Conservation (phyloP, 352 stramenopile species). For the Globisporangium sylvaticum region DNA sequence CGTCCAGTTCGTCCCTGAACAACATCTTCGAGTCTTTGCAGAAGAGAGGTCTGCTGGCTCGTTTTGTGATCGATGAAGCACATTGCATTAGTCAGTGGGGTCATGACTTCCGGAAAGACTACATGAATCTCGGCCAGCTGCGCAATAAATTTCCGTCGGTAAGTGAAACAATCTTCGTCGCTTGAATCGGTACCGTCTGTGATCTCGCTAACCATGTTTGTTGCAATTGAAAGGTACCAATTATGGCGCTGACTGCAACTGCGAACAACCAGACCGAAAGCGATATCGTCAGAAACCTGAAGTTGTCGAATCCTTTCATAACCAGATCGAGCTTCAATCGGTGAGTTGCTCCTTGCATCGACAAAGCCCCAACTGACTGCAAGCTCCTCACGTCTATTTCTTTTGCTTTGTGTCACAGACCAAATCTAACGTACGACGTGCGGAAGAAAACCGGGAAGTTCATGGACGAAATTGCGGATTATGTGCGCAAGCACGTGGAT, state of each 20-base stretch:
- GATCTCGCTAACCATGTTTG: neutral
- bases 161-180: neutral
- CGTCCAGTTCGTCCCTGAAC: constrained; percentile 78
- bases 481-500: constrained; percentile 75
- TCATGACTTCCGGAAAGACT: constrained; percentile 99
- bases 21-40: constrained; percentile 84
- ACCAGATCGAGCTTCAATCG: constrained; percentile 85
- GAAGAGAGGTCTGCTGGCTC: constrained; percentile 83
- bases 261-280: constrained; percentile 80
- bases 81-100: constrained; percentile 99
- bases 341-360: constrained; percentile 19
- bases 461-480: constrained; percentile 76
- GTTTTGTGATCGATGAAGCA: constrained; percentile 96
- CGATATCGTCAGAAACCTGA: constrained; percentile 80
- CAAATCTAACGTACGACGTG: constrained; percentile 84
- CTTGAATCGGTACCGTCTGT: neutral
- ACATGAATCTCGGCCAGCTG: constrained; percentile 92
- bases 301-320: constrained; percentile 68
- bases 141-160: constrained; percentile 92
- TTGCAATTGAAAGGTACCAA: constrained; percentile 50
- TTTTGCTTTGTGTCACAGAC: constrained; percentile 24
- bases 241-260: constrained; percentile 87
- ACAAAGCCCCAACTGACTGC: neutral
- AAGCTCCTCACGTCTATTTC: neutral
- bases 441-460: constrained; percentile 78